phyloP scores from a whole-genome alignment of 2,329 filamentous ascomycete species.

The Cordyceps cateniannulata region DNA sequence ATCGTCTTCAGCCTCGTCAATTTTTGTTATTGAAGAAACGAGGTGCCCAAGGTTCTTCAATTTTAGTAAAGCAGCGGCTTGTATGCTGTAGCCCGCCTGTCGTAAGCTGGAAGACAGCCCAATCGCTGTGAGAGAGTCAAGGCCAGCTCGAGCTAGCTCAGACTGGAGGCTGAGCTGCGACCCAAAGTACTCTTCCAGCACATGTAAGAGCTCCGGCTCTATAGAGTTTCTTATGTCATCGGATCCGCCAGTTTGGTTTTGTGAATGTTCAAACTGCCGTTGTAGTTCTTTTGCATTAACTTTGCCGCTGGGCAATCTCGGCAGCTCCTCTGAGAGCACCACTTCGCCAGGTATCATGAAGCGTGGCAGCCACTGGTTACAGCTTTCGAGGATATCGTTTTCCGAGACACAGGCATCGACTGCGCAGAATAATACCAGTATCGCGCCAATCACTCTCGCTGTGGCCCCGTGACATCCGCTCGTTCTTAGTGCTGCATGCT shows the following conservation, averaged over 20 bases:
- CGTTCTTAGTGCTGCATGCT: constrained; percentile 59
- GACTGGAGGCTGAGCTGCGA: not conserved
- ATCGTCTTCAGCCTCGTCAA: not conserved
- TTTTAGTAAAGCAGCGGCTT: constrained; percentile 56
- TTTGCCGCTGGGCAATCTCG: constrained; percentile 77
- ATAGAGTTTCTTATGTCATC: not conserved
- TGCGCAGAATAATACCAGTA: constrained; percentile 69
- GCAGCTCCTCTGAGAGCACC: constrained; percentile 56
- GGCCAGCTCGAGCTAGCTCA: not conserved
- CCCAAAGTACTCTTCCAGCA: constrained; percentile 34
- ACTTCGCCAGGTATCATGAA: constrained; percentile 81
- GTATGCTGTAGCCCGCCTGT: constrained; percentile 45
- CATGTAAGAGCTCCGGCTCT: not conserved
- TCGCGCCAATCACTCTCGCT: constrained; percentile 59
- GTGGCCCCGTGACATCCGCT: constrained; percentile 58
- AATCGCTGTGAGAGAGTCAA: constrained; percentile 50
- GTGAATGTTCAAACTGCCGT: constrained; percentile 33
- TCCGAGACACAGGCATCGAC: constrained; percentile 32
- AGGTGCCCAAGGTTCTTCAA: constrained; percentile 35
- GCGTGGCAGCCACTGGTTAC: constrained; percentile 67
- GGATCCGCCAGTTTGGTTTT: not conserved
- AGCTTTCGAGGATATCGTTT: constrained; percentile 49
- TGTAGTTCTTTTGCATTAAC: constrained; percentile 63
- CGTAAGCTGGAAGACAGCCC: constrained; percentile 58
- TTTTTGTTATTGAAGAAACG: constrained; percentile 14